Conservation (phyloP, 495 filamentous ascomycete species). For the Geoglossum glabrum region DNA sequence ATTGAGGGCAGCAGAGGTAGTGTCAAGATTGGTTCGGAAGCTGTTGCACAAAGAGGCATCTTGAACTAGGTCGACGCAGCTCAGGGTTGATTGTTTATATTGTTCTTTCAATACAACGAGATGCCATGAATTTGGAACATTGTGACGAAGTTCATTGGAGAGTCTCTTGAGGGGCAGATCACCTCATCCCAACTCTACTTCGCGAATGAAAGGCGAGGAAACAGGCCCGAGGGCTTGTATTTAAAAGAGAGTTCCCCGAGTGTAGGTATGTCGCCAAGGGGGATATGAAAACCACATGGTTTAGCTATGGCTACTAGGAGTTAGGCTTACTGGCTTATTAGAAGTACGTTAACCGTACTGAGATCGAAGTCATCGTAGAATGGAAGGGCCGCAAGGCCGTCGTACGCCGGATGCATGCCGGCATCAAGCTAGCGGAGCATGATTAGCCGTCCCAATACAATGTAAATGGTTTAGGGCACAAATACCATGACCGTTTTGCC, state of each 20-base stretch:
- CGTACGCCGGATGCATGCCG: constrained; percentile 91
- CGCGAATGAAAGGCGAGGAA: neutral
- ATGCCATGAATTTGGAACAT: constrained; percentile 3
- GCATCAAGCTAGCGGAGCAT: constrained; percentile 59
- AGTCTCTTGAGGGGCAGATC: neutral
- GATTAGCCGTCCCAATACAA: constrained; percentile 7
- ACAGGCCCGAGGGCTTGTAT: neutral
- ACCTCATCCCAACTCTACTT: neutral
- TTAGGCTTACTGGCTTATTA: constrained; percentile 81
- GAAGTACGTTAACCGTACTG: constrained; percentile 85
- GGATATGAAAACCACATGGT: neutral
- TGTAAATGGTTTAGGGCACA: neutral
- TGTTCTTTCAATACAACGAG: constrained; percentile 13
- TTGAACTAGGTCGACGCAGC: neutral
- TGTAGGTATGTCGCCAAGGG: neutral
- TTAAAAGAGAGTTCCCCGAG: neutral
- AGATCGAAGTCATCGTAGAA: constrained; percentile 98
- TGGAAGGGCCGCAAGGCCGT: constrained; percentile 77
- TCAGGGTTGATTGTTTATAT: constrained; percentile 12
- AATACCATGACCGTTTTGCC: constrained; percentile 95
- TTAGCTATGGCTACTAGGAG: constrained; percentile 12
- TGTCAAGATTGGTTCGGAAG: neutral
- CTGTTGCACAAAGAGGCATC: neutral
- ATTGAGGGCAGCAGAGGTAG: neutral
- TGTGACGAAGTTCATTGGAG: neutral